Base-by-base conservation (phyloP, 495 filamentous ascomycete species). In the Geopyxis carbonaria region DNA sequence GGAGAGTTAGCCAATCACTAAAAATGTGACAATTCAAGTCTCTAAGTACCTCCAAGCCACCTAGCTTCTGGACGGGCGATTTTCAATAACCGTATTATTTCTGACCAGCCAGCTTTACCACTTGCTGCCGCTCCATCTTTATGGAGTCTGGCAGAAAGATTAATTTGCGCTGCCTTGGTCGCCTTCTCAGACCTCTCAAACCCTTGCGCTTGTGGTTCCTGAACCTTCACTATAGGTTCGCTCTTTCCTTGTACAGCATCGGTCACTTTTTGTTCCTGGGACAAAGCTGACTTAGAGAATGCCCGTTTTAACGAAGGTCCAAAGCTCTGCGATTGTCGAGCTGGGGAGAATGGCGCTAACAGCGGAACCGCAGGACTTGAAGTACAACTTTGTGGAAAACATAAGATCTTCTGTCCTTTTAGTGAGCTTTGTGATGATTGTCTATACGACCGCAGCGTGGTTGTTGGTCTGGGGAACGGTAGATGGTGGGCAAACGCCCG, bases 71-170 rank as follows among this genome's bases (percentile, higher is more conserved):
- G 86, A 31, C 70, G 66, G 4, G 89, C 91, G 60, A 97, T 89
- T 57, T 73, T 80, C 53, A 97, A 64, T 42, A 97, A 65, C 34
- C 89, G 72, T 75, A 78, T 80, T 36, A 93, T 73, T 59, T 94
- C 87, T 8, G 59, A 60, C 29, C 78, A 67, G 7, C 80, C 76
- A 11, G 70, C 62, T 8, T 77, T 69, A 50, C 75, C 73, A 31
- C 69, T 68, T 21, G 61, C 58, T 15, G 68, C 62, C 36, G 74
- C 67, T 1, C 79, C 76, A 31, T 91, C 83, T 53, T 84, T 93
- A 23, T 73, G 76, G 25, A 97, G 63, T 31, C 75, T 78, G 20
- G 89, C 91, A 32, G 78, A 75, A 46, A 95, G 66, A 57, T 97
- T 92, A 31, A 95, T 63, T 48, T 94, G 75, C 3, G 84, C 75